These are phyloP conservation scores for Saraca asoca DNA, from an alignment of 331 rosid genomes.

Conservation along the genomic window DNA sequence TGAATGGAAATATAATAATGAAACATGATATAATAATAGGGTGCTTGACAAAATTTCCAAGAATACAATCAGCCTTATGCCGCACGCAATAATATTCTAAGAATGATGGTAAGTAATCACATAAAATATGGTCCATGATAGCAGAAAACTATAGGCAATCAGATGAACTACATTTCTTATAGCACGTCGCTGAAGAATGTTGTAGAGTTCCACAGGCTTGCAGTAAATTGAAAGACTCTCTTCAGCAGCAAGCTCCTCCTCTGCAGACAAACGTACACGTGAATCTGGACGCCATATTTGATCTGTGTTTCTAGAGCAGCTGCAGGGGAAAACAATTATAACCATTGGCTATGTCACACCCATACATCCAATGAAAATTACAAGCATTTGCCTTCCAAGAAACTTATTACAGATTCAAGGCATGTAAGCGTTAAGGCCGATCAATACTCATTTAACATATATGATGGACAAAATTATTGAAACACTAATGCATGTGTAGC, in stretches of 20 bases:
- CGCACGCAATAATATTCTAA: conserved; percentile 16
- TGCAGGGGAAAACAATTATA: conserved; percentile 37
- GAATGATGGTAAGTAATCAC: conserved; percentile 11
- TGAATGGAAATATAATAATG: too few species aligned
- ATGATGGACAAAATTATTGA: too few species aligned
- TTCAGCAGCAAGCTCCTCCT: conserved; percentile 65
- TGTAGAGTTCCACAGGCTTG: conserved; percentile 77
- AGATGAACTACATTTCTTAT: conserved; percentile 41
- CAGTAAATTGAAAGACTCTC: conserved; percentile 64
- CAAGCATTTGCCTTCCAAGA: conserved; percentile 2
- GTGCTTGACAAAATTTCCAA: background rate
- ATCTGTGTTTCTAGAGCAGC: conserved; percentile 42
- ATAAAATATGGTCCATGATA: conserved; percentile 22
- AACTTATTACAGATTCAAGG: conserved; percentile 15
- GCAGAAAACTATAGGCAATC: conserved; percentile 20
- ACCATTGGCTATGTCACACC: conserved; percentile 18
- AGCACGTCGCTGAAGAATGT: conserved; percentile 60
- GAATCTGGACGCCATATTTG: conserved; percentile 54
- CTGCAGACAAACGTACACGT: conserved; percentile 53
- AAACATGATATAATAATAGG: too few species aligned
- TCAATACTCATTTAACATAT: too few species aligned
- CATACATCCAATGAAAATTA: conserved; percentile 15
- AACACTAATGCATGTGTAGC: too few species aligned
- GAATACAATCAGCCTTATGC: conserved; percentile 22
- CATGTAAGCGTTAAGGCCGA: background rate